These are phyloP conservation scores for Cyberlindnera maclurae DNA, from an alignment of 805 yeast genomes.

Conservation along the genomic window DNA sequence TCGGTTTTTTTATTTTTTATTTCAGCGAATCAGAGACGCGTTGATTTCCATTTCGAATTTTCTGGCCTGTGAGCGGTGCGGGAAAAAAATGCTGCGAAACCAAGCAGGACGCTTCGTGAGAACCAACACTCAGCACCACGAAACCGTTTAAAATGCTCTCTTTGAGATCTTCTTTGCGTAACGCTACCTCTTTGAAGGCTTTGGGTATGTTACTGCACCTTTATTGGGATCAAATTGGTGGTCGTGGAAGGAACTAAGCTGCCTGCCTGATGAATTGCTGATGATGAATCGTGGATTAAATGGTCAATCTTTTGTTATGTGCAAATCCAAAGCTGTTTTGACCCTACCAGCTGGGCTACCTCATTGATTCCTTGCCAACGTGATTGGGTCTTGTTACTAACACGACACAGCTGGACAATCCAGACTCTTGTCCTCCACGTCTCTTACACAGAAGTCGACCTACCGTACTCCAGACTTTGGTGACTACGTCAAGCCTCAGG, in stretches of 20 bases:
- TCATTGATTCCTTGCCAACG: no score
- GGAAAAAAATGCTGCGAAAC: slow-evolving; percentile 6
- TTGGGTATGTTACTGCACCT: slow-evolving; percentile 17
- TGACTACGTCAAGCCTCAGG: slow-evolving; percentile 64
- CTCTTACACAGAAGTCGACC: slow-evolving; percentile 54
- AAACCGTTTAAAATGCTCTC: slow-evolving; percentile 19
- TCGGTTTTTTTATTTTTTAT: slow-evolving; percentile 9
- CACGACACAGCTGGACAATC: slow-evolving; percentile 20
- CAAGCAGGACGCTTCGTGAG: background rate
- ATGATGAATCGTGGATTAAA: background rate
- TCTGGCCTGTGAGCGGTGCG: slow-evolving; percentile 2
- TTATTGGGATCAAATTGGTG: no score
- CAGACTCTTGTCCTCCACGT: slow-evolving; percentile 28
- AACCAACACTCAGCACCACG: background rate
- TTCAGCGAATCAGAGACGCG: slow-evolving; percentile 22
- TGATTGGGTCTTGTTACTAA: slow-evolving; percentile 6
- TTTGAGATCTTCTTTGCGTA: slow-evolving; percentile 24
- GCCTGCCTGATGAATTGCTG: background rate
- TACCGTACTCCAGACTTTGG: slow-evolving; percentile 91
- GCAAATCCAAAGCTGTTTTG: no score
- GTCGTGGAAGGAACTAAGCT: no score
- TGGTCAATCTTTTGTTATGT: no score
- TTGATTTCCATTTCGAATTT: slow-evolving; percentile 19
- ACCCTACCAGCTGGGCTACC: no score
- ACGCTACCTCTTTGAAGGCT: slow-evolving; percentile 20